phyloP scores from a whole-genome alignment of 441 rosid genomes.

The Theobroma grandiflorum region DNA sequence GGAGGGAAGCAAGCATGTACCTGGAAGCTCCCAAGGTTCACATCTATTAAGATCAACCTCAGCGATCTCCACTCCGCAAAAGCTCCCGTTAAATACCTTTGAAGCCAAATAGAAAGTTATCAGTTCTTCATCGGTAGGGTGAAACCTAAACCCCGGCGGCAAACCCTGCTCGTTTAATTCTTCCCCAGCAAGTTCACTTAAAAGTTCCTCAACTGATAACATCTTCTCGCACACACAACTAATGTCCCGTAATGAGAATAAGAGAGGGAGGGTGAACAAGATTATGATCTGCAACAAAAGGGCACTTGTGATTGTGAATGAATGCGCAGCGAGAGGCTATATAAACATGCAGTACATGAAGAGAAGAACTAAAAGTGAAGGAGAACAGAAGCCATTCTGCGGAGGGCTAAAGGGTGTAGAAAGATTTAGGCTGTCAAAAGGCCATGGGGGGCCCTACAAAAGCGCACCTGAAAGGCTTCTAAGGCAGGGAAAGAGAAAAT shows the following conservation, averaged over 20 bases:
- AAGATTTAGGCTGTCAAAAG: conserved; percentile 35
- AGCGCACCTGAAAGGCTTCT: conserved; percentile 29
- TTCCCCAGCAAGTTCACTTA: conserved; percentile 67
- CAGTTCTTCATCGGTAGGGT: conserved; percentile 97
- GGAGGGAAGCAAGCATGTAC: conserved; percentile 33
- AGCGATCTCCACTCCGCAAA: conserved; percentile 74
- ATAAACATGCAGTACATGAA: conserved; percentile 33
- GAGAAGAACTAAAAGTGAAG: conserved; percentile 43
- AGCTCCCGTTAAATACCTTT: conserved; percentile 76
- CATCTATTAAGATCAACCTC: conserved; percentile 95
- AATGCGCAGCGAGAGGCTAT: conserved; percentile 25
- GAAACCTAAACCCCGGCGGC: conserved; percentile 96
- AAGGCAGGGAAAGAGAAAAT: conserved; percentile 8
- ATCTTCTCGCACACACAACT: conserved; percentile 28
- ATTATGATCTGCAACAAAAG: neutral
- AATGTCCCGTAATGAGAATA: neutral
- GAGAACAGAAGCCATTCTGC: neutral
- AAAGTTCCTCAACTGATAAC: conserved; percentile 73
- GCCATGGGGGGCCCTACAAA: conserved; percentile 33
- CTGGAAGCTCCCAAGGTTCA: conserved; percentile 99
- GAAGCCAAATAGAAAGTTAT: conserved; percentile 90
- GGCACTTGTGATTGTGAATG: conserved; percentile 22
- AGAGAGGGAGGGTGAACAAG: neutral
- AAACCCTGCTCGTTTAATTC: conserved; percentile 70
- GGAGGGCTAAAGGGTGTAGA: conserved; percentile 38